These are phyloP conservation scores for Adansonia gregorii DNA, from an alignment of 441 rosid species.

Conservation along the genomic window DNA sequence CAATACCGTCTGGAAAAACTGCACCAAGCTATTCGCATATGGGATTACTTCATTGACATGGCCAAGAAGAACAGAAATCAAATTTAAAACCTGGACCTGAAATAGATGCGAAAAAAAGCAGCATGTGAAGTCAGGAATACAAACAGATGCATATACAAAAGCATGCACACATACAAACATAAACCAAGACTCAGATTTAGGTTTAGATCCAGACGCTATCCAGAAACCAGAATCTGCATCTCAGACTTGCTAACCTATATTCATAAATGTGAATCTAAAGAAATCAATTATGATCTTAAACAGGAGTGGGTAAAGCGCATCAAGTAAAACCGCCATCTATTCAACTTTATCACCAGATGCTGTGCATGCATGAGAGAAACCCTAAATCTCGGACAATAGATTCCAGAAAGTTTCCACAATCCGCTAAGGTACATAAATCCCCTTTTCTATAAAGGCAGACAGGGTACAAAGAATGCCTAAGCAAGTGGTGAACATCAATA, in stretches of 20 bases:
- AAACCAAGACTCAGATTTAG: not conserved
- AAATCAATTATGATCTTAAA: not conserved
- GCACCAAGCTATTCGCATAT: slow-evolving; percentile 74
- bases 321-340: not conserved
- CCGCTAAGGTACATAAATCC: not conserved
- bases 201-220: not conserved
- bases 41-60: slow-evolving; percentile 81
- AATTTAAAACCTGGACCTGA: slow-evolving; percentile 97
- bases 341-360: slow-evolving; percentile 14
- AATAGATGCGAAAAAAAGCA: slow-evolving; percentile 28
- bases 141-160: not conserved
- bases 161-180: not conserved
- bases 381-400: not conserved
- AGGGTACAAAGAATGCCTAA: not conserved
- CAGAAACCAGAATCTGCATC: not conserved
- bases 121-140: not conserved
- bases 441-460: not conserved
- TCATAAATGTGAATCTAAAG: not conserved
- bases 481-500: not conserved
- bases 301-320: not conserved
- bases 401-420: not conserved
- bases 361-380: not conserved
- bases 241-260: slow-evolving; percentile 3
- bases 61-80: slow-evolving; percentile 87
- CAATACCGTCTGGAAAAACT: slow-evolving; percentile 86